These are phyloP conservation scores for Uronychia setigera DNA, from an alignment of 73 alveolate genomes.

Conservation along the genomic window DNA sequence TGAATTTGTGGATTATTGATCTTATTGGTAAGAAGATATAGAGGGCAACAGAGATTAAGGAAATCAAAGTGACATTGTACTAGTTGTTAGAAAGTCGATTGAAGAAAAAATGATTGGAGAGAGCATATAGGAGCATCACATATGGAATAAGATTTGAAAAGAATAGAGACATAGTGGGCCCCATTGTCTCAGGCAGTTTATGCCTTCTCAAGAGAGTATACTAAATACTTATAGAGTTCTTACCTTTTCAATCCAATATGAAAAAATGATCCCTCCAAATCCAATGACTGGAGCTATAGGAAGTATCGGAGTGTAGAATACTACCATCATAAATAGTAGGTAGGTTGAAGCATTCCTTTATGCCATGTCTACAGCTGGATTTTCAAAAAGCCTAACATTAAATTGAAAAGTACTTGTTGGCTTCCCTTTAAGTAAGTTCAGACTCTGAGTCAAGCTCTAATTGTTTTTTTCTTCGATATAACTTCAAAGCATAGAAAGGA, in stretches of 20 bases:
- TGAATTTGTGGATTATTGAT: conserved; percentile 6
- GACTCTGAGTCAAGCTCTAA: conserved; percentile 8
- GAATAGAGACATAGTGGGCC: conserved; percentile 45
- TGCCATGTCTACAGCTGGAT: conserved; percentile 68
- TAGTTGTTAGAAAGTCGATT: not conserved
- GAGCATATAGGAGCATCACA: conserved; percentile 23
- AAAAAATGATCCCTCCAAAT: conserved; percentile 14
- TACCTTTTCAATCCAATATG: conserved; percentile 64
- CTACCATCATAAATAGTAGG: conserved; percentile 33
- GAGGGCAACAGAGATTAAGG: conserved; percentile 1
- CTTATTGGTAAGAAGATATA: conserved; percentile 41
- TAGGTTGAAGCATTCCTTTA: conserved; percentile 35
- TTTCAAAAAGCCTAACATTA: conserved; percentile 34
- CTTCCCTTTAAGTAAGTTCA: conserved; percentile 10
- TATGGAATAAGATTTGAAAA: conserved; percentile 50
- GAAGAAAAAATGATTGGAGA: not conserved
- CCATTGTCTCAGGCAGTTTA: conserved; percentile 53
- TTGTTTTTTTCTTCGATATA: not conserved
- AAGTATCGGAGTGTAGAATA: conserved; percentile 54
- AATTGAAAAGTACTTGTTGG: not conserved
- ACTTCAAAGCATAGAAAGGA: conserved; percentile 28
- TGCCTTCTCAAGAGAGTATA: conserved; percentile 60
- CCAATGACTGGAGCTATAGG: conserved; percentile 57
- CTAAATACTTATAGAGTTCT: conserved; percentile 10
- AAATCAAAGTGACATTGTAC: not conserved